A percentile compares a stretch with the other conserved stretches of the same genome.
These are phyloP conservation scores for Bipolaris oryzae DNA, from an alignment of 2,329 filamentous ascomycete genomes.

Conservation along the genomic window DNA sequence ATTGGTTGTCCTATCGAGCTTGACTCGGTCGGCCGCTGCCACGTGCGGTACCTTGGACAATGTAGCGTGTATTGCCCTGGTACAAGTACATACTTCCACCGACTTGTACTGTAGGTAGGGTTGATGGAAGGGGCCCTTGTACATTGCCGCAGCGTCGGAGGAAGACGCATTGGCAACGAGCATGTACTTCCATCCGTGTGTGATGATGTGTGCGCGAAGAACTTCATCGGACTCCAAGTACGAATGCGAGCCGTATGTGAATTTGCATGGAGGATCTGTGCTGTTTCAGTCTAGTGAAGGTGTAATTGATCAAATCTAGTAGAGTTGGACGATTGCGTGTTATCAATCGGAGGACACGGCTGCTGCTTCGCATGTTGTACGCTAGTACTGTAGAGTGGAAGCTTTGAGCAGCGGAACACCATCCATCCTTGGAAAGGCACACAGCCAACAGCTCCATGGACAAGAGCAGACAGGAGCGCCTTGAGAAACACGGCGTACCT, in stretches of 20 bases:
- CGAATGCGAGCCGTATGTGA: conserved; percentile 1
- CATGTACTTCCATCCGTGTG: background rate
- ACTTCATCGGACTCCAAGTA: conserved; percentile 4
- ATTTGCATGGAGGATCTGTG: conserved; percentile 1
- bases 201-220: background rate
- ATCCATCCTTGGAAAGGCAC: conserved; percentile 12
- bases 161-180: background rate
- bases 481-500: conserved; percentile 31
- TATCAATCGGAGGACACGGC: conserved; percentile 2
- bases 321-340: conserved; percentile 1
- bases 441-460: conserved; percentile 3
- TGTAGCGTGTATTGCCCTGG: conserved; percentile 11
- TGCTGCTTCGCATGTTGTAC: conserved; percentile 1
- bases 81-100: background rate
- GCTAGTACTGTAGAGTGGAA: conserved; percentile 4
- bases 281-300: conserved; percentile 7
- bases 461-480: conserved; percentile 15
- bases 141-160: background rate
- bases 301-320: background rate
- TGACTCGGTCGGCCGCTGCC: conserved; percentile 15
- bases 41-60: conserved; percentile 17
- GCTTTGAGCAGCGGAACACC: conserved; percentile 3
- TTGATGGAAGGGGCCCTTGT: background rate
- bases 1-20: conserved; percentile 14
- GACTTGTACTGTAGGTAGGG: background rate